phyloP scores from a whole-genome alignment of 169 alveolate genomes.

The Plasmodium gallinaceum region DNA sequence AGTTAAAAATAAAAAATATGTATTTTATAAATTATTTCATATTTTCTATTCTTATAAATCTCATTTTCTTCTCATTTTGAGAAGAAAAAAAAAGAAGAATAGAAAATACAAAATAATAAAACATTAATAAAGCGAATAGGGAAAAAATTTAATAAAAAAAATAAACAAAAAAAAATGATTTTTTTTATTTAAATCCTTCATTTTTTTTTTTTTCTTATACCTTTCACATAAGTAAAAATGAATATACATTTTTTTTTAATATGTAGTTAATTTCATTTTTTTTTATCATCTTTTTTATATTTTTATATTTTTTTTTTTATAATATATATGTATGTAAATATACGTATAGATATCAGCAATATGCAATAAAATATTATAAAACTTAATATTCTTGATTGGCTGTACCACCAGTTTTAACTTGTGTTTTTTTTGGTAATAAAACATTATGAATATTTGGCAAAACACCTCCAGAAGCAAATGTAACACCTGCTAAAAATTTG shows the following conservation, averaged over 20 bases:
- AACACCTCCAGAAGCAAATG: conserved; percentile 99
- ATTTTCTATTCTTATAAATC: background rate
- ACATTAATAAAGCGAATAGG: conserved; percentile 27
- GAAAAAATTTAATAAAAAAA: conserved; percentile 2
- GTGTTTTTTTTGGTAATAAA: conserved; percentile 94
- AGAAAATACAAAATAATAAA: conserved; percentile 1
- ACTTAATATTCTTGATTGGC: conserved; percentile 58
- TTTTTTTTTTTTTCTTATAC: conserved; percentile 5
- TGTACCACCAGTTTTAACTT: conserved; percentile 52
- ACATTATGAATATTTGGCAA: conserved; percentile 97
- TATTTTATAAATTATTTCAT: conserved; percentile 4
- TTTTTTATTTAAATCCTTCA: background rate
- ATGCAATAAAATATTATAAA: background rate
- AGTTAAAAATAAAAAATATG: conserved; percentile 31
- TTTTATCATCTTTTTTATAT: conserved; percentile 2
- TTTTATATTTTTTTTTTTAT: background rate
- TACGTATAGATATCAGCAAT: background rate
- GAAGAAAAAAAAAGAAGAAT: conserved; percentile 22
- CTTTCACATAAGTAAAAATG: background rate
- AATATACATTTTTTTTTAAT: background rate
- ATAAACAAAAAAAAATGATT: conserved; percentile 14
- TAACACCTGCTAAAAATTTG: conserved; percentile 97
- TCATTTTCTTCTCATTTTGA: conserved; percentile 23
- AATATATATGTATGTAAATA: background rate
- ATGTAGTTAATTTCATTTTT: background rate